phyloP scores from a whole-genome alignment of 2,329 filamentous ascomycete genomes.

The Fusarium sp. region DNA sequence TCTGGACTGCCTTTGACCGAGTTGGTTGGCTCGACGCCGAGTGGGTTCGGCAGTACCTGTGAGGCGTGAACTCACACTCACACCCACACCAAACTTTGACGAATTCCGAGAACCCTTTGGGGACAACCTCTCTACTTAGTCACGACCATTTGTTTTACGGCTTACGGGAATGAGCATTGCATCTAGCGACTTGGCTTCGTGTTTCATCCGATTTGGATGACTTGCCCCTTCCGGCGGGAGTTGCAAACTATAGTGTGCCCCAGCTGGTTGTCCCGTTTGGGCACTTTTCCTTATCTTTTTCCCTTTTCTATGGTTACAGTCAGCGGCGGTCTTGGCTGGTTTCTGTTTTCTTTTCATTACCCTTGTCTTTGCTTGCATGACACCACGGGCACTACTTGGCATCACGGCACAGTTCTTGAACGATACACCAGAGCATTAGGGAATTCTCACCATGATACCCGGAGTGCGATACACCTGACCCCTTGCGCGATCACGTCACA shows the following conservation, averaged over 20 bases:
- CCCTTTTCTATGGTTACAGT: slow-evolving; percentile 17
- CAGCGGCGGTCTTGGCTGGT: slow-evolving; percentile 19
- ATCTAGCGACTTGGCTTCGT: slow-evolving; percentile 31
- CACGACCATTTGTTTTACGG: slow-evolving; percentile 25
- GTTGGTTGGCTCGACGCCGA: slow-evolving; percentile 78
- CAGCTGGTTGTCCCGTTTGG: neutral
- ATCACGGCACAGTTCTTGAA: slow-evolving; percentile 46
- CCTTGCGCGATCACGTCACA: slow-evolving; percentile 48
- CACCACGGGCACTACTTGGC: slow-evolving; percentile 40
- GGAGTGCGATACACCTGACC: slow-evolving; percentile 50
- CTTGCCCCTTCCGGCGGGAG: slow-evolving; percentile 5
- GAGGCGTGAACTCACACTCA: slow-evolving; percentile 11
- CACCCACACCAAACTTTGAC: neutral
- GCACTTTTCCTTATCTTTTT: slow-evolving; percentile 16
- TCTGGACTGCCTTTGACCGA: slow-evolving; percentile 88
- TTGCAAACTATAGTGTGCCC: neutral
- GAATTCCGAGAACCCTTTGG: neutral
- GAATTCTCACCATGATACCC: slow-evolving; percentile 52
- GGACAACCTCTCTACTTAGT: slow-evolving; percentile 17
- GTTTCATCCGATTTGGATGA: slow-evolving; percentile 26
- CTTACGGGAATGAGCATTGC: slow-evolving; percentile 28
- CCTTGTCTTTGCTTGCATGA: slow-evolving; percentile 31
- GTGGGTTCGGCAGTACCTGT: slow-evolving; percentile 53
- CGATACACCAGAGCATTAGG: slow-evolving; percentile 50
- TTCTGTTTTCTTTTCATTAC: slow-evolving; percentile 20